Evolutionary conservation across 768 basidiomycete genomes (phyloP).

Genomic region (Lentinula edodes): DNA sequence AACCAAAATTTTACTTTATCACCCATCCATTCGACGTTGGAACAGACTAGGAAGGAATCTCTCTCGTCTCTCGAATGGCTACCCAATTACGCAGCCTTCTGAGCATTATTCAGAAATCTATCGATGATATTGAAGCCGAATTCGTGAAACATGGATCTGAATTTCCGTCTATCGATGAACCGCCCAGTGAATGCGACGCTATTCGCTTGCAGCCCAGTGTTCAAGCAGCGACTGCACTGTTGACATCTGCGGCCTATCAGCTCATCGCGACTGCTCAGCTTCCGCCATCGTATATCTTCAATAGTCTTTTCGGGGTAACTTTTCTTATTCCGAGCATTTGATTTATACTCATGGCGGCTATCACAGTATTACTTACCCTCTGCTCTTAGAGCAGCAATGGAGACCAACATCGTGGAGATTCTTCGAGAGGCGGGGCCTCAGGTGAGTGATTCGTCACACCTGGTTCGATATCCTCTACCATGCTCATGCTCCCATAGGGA

Average conservation of each 20-base stretch:
- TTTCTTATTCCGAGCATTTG: background rate
- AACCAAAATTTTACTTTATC: background rate
- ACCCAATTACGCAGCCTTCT: background rate
- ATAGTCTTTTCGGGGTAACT: conserved; percentile 1
- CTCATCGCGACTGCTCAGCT: background rate
- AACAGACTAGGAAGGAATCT: background rate
- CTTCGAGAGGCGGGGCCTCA: conserved; percentile 24
- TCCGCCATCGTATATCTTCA: background rate
- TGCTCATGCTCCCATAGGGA: conserved; percentile 10
- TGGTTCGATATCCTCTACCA: background rate
- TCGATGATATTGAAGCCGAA: background rate
- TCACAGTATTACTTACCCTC: conserved; percentile 14
- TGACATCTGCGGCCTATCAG: conserved; percentile 1
- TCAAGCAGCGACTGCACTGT: background rate
- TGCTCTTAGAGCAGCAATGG: conserved; percentile 12
- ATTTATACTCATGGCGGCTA: background rate
- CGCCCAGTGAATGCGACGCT: background rate
- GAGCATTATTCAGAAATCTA: background rate
- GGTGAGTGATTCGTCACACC: conserved; percentile 1
- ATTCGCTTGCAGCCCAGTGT: background rate
- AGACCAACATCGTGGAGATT: conserved; percentile 23
- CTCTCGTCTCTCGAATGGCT: background rate
- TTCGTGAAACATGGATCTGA: background rate
- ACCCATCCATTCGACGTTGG: background rate
- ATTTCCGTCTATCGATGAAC: conserved; percentile 2